Percentiles rank a stretch among this genome's conserved stretches.
Evolutionary conservation across 352 stramenopile genomes (phyloP).

Genomic region (Globisporangium mamillatum): DNA sequence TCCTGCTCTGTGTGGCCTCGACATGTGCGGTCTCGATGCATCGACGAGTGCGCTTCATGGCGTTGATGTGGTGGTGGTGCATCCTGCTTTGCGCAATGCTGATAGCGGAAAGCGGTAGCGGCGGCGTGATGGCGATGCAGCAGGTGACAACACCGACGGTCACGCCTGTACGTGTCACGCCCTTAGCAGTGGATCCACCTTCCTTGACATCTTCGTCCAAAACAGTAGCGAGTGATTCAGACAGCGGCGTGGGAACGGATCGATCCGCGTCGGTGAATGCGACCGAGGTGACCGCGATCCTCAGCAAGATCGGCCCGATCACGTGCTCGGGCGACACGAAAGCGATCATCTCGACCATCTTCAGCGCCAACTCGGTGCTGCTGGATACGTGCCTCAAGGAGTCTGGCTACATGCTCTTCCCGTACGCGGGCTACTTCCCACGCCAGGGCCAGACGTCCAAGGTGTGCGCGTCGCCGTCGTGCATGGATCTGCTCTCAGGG

Average conservation of each 20-base stretch:
- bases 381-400: constrained; percentile 23
- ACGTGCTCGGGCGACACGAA: constrained; percentile 14
- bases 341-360: constrained; percentile 19
- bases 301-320: constrained; percentile 8
- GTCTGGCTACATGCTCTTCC: constrained; percentile 25
- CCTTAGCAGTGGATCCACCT: neutral
- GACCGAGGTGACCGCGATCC: constrained; percentile 5
- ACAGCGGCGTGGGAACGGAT: neutral
- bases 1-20: neutral
- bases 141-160: neutral
- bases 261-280: neutral
- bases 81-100: neutral
- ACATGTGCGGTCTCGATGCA: neutral
- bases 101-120: neutral
- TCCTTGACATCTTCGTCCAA: neutral
- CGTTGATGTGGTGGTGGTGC: neutral
- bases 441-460: constrained; percentile 16
- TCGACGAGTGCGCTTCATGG: neutral
- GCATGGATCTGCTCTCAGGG: constrained; percentile 27
- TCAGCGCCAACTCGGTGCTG: constrained; percentile 22
- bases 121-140: neutral
- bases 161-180: neutral
- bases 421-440: constrained; percentile 18
- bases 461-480: constrained; percentile 21
- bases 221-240: neutral